phyloP scores from a whole-genome alignment of 208 protist genomes.

The Trypanosoma cruzi region DNA sequence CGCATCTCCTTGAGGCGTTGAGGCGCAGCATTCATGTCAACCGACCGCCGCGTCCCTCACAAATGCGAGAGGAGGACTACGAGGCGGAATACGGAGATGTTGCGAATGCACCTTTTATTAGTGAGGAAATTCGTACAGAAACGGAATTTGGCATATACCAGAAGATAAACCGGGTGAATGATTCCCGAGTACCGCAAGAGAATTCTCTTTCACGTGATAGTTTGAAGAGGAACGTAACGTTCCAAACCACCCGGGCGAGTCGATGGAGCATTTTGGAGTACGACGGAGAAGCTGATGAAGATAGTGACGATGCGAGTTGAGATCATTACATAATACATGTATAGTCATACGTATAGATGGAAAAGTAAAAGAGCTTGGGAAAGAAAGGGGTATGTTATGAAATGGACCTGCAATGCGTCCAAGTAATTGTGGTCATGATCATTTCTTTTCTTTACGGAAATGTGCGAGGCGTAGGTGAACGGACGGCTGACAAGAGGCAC shows the following conservation, averaged over 20 bases:
- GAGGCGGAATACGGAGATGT: slow-evolving; percentile 14
- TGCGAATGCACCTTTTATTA: background rate
- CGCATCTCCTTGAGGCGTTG: slow-evolving; percentile 21
- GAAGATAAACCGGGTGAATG: background rate
- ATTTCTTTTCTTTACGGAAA: background rate
- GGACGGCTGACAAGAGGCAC: no score
- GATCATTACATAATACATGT: background rate
- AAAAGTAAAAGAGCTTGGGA: background rate
- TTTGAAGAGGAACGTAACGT: slow-evolving; percentile 24
- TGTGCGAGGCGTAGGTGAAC: background rate
- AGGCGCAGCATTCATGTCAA: slow-evolving; percentile 22
- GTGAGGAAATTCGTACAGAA: background rate
- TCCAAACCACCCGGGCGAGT: slow-evolving; percentile 33
- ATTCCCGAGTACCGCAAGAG: background rate
- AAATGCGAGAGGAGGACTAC: slow-evolving; percentile 43
- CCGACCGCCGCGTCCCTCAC: slow-evolving; percentile 39
- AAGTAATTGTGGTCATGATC: background rate
- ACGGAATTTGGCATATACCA: slow-evolving; percentile 4
- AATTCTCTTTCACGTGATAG: background rate
- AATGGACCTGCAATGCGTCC: background rate
- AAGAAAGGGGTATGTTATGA: background rate
- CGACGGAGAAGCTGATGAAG: slow-evolving; percentile 41
- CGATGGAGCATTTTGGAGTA: slow-evolving; percentile 88
- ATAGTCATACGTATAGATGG: background rate
- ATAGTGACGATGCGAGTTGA: slow-evolving; percentile 13